Conservation (phyloP, 345 rosid genomes). For the Salix brachista region DNA sequence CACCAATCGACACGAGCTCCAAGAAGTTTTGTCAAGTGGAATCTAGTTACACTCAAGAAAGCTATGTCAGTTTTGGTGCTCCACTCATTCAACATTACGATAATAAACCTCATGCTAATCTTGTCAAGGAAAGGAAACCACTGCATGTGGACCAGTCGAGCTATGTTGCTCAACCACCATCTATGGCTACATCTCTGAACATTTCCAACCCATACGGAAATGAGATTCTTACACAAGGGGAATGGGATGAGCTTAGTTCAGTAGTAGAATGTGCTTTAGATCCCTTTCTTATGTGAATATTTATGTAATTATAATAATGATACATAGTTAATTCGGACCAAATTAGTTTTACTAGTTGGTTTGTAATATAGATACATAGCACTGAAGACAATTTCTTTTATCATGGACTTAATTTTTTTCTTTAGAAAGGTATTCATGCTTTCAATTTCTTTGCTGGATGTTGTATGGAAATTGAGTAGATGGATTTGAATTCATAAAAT, state of each 20-base stretch:
- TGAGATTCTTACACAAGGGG: conserved; percentile 30
- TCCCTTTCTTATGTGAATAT: conserved; percentile 34
- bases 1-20: conserved; percentile 21
- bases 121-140: conserved; percentile 17
- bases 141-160: conserved; percentile 1
- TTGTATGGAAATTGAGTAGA: background rate
- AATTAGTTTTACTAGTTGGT: no score
- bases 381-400: background rate
- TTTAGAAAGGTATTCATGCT: background rate
- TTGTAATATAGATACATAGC: background rate
- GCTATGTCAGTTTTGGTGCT: conserved; percentile 45
- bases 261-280: conserved; percentile 59
- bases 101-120: conserved; percentile 20
- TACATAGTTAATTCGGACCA: background rate
- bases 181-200: conserved; percentile 37
- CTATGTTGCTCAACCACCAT: conserved; percentile 17
- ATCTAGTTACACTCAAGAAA: conserved; percentile 22
- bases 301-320: background rate
- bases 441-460: background rate
- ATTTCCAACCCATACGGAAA: conserved; percentile 27
- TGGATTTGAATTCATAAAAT: no score
- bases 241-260: conserved; percentile 75
- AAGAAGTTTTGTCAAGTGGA: conserved; percentile 14
- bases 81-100: conserved; percentile 24
- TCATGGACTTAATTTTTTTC: background rate